phyloP scores from a whole-genome alignment of 169 alveolate species.

The Eimeria falciformis region DNA sequence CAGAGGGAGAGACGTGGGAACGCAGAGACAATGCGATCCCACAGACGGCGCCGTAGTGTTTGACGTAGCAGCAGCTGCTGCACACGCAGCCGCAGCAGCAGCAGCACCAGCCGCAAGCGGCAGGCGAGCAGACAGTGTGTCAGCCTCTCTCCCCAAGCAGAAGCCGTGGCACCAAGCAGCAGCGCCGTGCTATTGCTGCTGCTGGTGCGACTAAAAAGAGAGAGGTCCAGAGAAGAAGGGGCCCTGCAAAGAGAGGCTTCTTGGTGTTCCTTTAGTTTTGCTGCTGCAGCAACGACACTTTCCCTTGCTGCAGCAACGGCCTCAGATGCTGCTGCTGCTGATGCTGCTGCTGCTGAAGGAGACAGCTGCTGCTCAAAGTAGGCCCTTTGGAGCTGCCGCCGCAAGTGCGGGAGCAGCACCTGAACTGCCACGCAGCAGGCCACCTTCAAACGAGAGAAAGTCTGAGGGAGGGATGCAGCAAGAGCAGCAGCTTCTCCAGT shows the following conservation, averaged over 20 bases:
- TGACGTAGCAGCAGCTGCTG: conserved; percentile 39
- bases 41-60: background rate
- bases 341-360: conserved; percentile 28
- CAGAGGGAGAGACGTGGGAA: background rate
- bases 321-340: conserved; percentile 18
- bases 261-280: background rate
- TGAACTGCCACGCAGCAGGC: conserved; percentile 48
- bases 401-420: conserved; percentile 62
- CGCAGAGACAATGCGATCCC: background rate
- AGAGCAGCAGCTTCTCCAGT: conserved; percentile 15
- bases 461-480: conserved; percentile 29
- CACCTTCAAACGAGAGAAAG: background rate
- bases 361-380: conserved; percentile 47
- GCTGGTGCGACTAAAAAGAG: background rate
- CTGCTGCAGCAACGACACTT: conserved; percentile 1
- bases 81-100: background rate
- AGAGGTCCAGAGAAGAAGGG: background rate
- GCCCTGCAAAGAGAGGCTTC: background rate
- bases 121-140: background rate
- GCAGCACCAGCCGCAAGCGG: conserved; percentile 19
- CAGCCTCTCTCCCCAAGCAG: conserved; percentile 32
- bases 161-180: conserved; percentile 6
- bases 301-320: background rate
- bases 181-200: background rate
- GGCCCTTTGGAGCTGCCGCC: conserved; percentile 47